Evolutionary conservation across 2,329 filamentous ascomycete genomes (phyloP), one percentile per base, ranked within the genome.

Genomic region (Colletotrichum sojae): DNA sequence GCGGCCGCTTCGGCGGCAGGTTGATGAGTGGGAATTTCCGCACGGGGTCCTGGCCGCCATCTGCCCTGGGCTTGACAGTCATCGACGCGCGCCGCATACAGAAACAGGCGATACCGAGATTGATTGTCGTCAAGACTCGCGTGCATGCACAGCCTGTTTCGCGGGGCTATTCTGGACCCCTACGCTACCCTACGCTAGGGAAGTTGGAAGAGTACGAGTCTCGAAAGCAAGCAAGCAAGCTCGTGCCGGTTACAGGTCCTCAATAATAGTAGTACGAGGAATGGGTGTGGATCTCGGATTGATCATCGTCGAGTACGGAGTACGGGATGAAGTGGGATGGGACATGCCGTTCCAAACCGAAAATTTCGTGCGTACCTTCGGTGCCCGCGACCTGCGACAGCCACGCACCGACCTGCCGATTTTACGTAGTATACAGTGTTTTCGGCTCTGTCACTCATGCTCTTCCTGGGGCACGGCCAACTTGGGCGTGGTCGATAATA

Each of bases 141-240:
- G 52, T 59, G 51, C 66, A 60, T 69, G 66, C 66, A 69, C 62
- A 66, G 66, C 67, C 67, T 56, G 56, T 51, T 66, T 69, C 67
- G 51, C 55, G 67, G 55, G 67, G 67, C 67, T 67, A 45, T 27
- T 53, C 43, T 53, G 62, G 67, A 53, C 15, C 55, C 63, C 31
- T 36, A 36, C 27, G 27, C 6, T 31, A 31, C 27, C 6, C 27
- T 31, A 31, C 31, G 8, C 31, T 25, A 25, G 22, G 22, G 22
- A 25, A 36, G 31, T 36, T 31, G 58, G 49, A 45, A 46, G 22
- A 53, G 55, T 36, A 63, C 66, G 55, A 69, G 52, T 39, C 55
- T 60, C 22, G 48, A 48, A 16, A 63, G 22, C 16, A 31, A 10
- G 27, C 27, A 36, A 36, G 31, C 31, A 49, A 22, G 46, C 46